These are phyloP conservation scores for Globisporangium viniferum DNA, from an alignment of 352 stramenopile species.

Conservation along the genomic window DNA sequence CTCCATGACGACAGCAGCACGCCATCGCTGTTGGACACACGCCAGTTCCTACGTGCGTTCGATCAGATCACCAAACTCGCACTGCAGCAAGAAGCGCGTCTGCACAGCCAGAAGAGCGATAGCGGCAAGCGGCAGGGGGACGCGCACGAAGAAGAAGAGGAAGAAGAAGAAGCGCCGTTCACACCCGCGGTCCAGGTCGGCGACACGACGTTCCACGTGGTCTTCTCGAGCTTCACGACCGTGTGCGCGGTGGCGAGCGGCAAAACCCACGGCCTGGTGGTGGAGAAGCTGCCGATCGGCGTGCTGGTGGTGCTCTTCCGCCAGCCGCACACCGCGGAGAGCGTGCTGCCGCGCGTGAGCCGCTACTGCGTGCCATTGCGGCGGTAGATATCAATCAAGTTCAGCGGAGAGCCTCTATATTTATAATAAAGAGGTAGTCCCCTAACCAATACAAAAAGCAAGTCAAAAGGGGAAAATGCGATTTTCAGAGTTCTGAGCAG, in stretches of 20 bases:
- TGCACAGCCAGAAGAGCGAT: not conserved
- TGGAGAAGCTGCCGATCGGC: conserved; percentile 50
- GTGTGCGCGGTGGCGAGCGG: conserved; percentile 37
- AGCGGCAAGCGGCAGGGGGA: not conserved
- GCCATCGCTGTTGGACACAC: conserved; percentile 10
- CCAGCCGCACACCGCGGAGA: conserved; percentile 30
- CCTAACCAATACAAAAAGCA: no score
- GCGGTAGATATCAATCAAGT: not conserved
- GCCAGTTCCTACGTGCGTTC: conserved; percentile 32
- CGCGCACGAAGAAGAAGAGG: not conserved
- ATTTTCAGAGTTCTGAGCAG: no score
- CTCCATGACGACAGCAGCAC: not conserved
- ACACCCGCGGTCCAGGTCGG: conserved; percentile 34
- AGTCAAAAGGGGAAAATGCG: no score
- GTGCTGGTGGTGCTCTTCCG: conserved; percentile 44
- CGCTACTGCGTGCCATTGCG: conserved; percentile 28
- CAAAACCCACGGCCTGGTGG: conserved; percentile 33
- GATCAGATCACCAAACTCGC: conserved; percentile 40
- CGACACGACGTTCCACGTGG: conserved; percentile 34
- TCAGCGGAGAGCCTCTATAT: no score
- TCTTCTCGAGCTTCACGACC: conserved; percentile 42
- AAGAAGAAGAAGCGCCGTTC: not conserved
- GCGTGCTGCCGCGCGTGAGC: conserved; percentile 33
- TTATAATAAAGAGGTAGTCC: no score
- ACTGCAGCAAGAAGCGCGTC: conserved; percentile 24